Evolutionary conservation across 2,329 filamentous ascomycete genomes (phyloP), one percentile per base, ranked within the genome.

Genomic region (Xenoacremonium recifei): DNA sequence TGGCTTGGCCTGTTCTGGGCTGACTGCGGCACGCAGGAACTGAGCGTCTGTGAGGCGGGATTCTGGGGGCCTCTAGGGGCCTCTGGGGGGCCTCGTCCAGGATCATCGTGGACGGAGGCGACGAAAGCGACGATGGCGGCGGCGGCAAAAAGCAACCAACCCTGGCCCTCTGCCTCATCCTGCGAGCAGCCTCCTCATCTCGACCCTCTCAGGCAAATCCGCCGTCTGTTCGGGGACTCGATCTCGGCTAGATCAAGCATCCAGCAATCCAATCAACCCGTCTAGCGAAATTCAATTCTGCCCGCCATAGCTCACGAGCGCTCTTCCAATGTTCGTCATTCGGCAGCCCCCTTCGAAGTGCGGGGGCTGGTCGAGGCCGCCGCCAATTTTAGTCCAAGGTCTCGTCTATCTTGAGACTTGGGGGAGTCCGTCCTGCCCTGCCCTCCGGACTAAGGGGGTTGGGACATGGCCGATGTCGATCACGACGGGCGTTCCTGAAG

Each of bases 171-270:
- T 27, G 23, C 13, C 23, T 27, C 23, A 13, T 13, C 13, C 23
- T 27, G 9, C 23, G 23, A 9, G 23, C 23, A 27, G 23, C 23
- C 23, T 27, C 40, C 20, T 18, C 17, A 34, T 29, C 29, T 34
- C 21, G 29, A 32, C 43, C 40, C 39, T 41, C 37, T 45, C 36
- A 35, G 37, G 40, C 43, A 35, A 42, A 37, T 47, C 30, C 37
- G n/a, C n/a, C 35, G 35, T 45, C 30, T 48, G 37, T 32, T 39
- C 39, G 35, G 35, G 44, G 17, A 27, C 35, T 51, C 53, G 45
- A 56, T 57, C 53, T 51, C 49, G 49, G 42, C 33, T 52, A 56
- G 53, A 56, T 54, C 51, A 39, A 30, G 34, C 18, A 27, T 40
- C 45, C 39, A 21, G 37, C 23, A 7, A 7, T 9, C 17, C 29